Base-by-base conservation (phyloP, 345 rosid species). In the Pistacia atlantica region DNA sequence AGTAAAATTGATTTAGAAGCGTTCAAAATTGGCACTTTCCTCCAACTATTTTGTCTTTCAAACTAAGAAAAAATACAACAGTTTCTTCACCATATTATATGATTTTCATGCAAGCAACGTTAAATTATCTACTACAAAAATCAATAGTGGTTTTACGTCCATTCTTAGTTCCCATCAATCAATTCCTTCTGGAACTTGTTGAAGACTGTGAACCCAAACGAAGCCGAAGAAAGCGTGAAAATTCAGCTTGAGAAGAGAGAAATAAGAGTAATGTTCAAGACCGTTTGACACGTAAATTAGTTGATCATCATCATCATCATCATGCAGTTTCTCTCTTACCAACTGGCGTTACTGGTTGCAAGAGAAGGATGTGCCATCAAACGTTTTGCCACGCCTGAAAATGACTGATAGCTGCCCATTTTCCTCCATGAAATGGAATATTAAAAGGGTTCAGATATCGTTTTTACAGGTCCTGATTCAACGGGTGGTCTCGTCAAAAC, bases 361-460 rank as follows among this genome's bases (percentile, higher is more conserved):
- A 49, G 87, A 88, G 60, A 81, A 67, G 0, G 86, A 86, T 67
- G 67, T 60, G n/a, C 51, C 80, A 80, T 78, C 91, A 5, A 31
- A 79, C 28, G 64, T 7, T 5, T 28, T 60, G 56, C 80, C 78
- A 57, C 52, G 8, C 18, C 7, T 25, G 76, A 51, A n/a, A 61
- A 54, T 25, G 59, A 57, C 20, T 11, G 37, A 72, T 72, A 54
- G 75, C 79, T 67, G 81, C 37, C 11, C 22, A 3, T 51, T 51
- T 11, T 31, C 33, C 33, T 18, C 55, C 18, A 54, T 22, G 20
- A 33, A 31, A 42, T 17, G 31, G 38, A 28, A 16, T 11, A 48
- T 2, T 17, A 49, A 14, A 38, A 11, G 18, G 42, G 62, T 67
- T 72, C 66, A 17, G 65, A 54, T 77, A 60, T 64, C 56, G 9